A percentile compares a stretch with the other conserved stretches of the same genome.
These are phyloP conservation scores for Pseudogymnoascus sp. DNA, from an alignment of 2,329 filamentous ascomycete species.

Conservation along the genomic window DNA sequence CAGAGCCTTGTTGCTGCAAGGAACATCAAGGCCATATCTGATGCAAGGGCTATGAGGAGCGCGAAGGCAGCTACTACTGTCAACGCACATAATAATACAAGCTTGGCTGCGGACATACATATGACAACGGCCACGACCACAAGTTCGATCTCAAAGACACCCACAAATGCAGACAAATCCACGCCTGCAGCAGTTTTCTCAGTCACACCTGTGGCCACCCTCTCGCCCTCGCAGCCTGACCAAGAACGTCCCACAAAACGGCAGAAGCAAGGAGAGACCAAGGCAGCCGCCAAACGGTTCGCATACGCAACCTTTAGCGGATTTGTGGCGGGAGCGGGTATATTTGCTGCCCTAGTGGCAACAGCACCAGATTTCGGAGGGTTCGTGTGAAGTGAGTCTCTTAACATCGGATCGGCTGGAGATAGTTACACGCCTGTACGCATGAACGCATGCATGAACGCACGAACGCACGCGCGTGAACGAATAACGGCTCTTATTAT, in stretches of 20 bases:
- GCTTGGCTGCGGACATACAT: background rate
- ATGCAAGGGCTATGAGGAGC: conserved; percentile 4
- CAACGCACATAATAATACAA: background rate
- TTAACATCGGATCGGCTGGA: background rate
- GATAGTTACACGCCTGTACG: background rate
- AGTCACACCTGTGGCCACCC: too few relatives aligned
- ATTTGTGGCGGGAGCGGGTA: background rate
- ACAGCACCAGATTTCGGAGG: background rate
- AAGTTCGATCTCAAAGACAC: background rate
- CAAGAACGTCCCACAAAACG: background rate
- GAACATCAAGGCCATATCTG: background rate
- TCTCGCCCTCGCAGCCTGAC: background rate
- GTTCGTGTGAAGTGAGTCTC: background rate
- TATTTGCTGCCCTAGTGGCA: background rate
- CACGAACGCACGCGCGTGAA: background rate
- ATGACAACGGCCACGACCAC: background rate
- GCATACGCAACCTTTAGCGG: background rate
- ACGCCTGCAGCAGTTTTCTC: background rate
- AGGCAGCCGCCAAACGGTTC: background rate
- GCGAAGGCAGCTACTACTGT: background rate
- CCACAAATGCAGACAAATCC: background rate
- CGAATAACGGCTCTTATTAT: background rate
- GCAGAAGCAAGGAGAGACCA: background rate
- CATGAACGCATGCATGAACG: background rate
- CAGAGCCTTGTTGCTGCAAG: background rate